A percentile compares a stretch with the other conserved stretches of the same genome.
Evolutionary conservation across 257 asterid species (phyloP).

Genomic region (Striga asiatica): DNA sequence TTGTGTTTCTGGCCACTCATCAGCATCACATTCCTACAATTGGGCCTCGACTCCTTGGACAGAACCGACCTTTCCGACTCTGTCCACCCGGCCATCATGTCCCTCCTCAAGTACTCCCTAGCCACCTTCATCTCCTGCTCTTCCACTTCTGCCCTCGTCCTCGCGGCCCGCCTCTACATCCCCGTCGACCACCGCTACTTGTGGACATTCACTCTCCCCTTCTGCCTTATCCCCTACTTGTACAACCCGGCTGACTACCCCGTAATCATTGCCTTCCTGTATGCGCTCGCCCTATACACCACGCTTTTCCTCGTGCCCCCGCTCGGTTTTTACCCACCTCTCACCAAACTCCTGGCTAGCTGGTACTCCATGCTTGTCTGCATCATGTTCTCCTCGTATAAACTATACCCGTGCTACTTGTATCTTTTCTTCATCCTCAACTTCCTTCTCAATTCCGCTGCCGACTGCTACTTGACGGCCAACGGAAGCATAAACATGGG

Average conservation of each 20-base stretch:
- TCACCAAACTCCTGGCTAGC: neutral
- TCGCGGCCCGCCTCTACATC: neutral
- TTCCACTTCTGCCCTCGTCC: neutral
- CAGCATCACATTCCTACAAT: conserved; percentile 3
- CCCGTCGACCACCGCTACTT: neutral
- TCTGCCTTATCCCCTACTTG: neutral
- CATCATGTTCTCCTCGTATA: neutral
- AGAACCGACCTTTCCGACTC: neutral
- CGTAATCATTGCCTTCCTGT: neutral
- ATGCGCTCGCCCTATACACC: neutral
- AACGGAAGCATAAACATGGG: neutral
- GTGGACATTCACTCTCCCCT: neutral
- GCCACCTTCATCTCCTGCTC: neutral
- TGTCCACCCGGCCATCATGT: neutral
- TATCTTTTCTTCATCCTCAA: neutral
- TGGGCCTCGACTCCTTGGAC: conserved; percentile 1
- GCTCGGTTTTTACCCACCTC: neutral
- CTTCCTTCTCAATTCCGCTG: neutral
- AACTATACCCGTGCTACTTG: neutral
- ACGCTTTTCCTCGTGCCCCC: neutral
- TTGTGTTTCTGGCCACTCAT: neutral
- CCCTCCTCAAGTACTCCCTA: neutral
- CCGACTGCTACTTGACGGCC: neutral
- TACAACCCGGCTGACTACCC: neutral
- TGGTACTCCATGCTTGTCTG: neutral